Base-by-base conservation (phyloP, 139 green algal genomes). In the Chlorella vulgaris region DNA sequence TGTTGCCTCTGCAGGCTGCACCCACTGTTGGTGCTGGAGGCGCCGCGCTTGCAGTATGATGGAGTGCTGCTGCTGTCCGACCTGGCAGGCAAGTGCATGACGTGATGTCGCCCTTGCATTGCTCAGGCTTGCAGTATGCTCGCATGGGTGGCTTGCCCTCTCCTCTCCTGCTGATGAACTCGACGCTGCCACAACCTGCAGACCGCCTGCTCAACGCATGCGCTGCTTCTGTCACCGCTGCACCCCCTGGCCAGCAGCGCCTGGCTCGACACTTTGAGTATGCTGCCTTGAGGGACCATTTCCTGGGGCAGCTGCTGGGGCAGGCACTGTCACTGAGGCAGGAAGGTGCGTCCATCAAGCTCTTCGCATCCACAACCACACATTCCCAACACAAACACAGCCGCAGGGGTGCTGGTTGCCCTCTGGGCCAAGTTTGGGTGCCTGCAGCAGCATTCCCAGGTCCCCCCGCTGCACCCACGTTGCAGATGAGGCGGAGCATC, bases 1-100 rank as follows among this genome's bases (percentile, higher is more conserved):
- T n/a, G n/a, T n/a, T n/a, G n/a, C n/a, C n/a, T n/a, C n/a, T 66
- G 31, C 70, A 78, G 70, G 70, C 70, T 78, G 70, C 53, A 66
- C 33, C 33, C 70, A 5, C 24, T 66, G 70, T 47, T 78, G 22
- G 50, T 13, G 47, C 70, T 35, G 2, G 70, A 78, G 50, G 70
- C 70, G 19, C 31, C 42, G 7, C 53, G 22, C 33, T 24, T 51
- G 39, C 22, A 39, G 73, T 35, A 39, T 4, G 26, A 35, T 1
- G 50, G 35, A 36, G 73, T 63, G 28, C 24, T 40, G 73, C 51
- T 55, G 73, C 50, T 50, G 10, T n/a, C 62, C 13, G 53, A 79
- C 33, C 36, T 79, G 29, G 51, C 73, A 71, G 65, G 65, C 47
- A 21, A 28, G 60, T 15, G 47, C 47, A 10, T 15, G 13, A 55